A percentile compares a stretch with the other conserved stretches of the same genome.
Evolutionary conservation across 2,329 filamentous ascomycete genomes (phyloP).

Genomic region (Stachybotrys elegans): DNA sequence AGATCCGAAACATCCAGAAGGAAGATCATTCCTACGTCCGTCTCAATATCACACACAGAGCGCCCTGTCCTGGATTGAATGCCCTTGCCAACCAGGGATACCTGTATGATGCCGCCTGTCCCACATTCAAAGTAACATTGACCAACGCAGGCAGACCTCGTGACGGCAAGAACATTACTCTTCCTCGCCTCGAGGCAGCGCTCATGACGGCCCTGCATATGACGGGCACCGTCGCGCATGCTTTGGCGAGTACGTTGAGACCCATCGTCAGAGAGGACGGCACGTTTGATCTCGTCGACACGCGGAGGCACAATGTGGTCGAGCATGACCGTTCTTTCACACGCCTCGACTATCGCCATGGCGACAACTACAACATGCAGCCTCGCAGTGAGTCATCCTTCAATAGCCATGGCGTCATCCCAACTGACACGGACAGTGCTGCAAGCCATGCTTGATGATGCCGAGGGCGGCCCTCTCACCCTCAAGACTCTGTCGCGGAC

Average conservation of each 20-base stretch:
- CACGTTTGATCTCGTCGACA: background rate
- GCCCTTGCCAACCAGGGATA: constrained; percentile 24
- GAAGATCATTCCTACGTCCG: background rate
- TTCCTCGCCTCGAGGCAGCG: background rate
- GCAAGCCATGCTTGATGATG: constrained; percentile 22
- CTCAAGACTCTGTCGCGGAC: constrained; percentile 20
- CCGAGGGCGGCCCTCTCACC: constrained; percentile 21
- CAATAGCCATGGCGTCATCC: no score
- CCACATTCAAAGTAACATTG: background rate
- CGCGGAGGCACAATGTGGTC: constrained; percentile 24
- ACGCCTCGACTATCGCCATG: constrained; percentile 24
- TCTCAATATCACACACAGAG: background rate
- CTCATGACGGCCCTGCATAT: background rate
- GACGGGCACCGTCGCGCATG: background rate
- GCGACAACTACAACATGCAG: constrained; percentile 27
- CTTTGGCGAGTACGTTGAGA: background rate
- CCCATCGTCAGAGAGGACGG: background rate
- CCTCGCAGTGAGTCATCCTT: constrained; percentile 9
- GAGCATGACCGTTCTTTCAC: constrained; percentile 28
- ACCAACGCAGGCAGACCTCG: background rate
- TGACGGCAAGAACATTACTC: background rate
- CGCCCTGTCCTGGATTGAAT: background rate
- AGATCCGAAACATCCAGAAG: background rate
- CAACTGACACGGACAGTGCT: no score
- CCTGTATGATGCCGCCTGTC: constrained; percentile 22